Percentiles rank a stretch among this genome's conserved stretches.
Conservation (phyloP, 495 filamentous ascomycete species). For the Neurospora sp. region DNA sequence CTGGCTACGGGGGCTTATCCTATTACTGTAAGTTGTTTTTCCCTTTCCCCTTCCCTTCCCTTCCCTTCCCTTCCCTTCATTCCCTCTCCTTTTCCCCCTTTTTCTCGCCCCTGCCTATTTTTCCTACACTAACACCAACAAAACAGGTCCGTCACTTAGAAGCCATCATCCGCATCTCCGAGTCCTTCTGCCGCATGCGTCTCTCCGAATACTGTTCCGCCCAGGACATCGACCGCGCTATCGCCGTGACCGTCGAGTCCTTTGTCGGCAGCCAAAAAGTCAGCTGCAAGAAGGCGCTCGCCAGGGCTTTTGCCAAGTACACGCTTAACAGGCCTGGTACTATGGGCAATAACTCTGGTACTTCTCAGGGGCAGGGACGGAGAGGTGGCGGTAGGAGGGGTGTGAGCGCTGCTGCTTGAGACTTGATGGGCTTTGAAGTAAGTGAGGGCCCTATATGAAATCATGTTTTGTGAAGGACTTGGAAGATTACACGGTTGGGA, state of each 20-base stretch:
- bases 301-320: slow-evolving; percentile 96
- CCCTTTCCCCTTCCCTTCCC: neutral
- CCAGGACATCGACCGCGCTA: slow-evolving; percentile 91
- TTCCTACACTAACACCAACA: too few species aligned
- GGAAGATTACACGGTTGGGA: neutral
- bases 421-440: neutral
- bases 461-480: neutral
- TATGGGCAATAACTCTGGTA: neutral
- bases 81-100: too few species aligned
- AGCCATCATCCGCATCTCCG: slow-evolving; percentile 90
- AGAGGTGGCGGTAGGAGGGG: neutral
- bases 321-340: slow-evolving; percentile 40
- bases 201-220: slow-evolving; percentile 83
- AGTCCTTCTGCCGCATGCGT: slow-evolving; percentile 92
- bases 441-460: neutral
- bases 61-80: too few species aligned
- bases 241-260: slow-evolving; percentile 90
- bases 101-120: too few species aligned
- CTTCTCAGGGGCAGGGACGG: neutral
- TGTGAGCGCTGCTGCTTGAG: neutral
- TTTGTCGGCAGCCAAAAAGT: slow-evolving; percentile 97
- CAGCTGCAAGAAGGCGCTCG: slow-evolving; percentile 94
- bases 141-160: slow-evolving; percentile 86
- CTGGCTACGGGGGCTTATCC: slow-evolving; percentile 93
- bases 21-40: slow-evolving; percentile 68